These are phyloP conservation scores for Pestalotiopsis sp. DNA, from an alignment of 2,329 filamentous ascomycete genomes.

Conservation along the genomic window DNA sequence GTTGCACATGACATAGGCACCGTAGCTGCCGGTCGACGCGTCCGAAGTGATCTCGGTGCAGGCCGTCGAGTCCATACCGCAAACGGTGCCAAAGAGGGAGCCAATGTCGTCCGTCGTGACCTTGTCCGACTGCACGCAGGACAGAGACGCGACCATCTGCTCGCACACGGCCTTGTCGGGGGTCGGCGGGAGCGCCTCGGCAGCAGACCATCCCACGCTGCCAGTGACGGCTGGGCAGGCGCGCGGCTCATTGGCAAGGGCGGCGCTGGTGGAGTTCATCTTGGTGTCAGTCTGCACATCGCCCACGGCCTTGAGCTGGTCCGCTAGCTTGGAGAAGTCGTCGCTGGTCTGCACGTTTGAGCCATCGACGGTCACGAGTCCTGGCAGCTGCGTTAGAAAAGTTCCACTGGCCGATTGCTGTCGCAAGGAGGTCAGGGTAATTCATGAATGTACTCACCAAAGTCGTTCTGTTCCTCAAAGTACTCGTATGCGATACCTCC, in stretches of 20 bases:
- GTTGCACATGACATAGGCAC: conserved; percentile 64
- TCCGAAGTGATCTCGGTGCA: conserved; percentile 58
- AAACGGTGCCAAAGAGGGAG: conserved; percentile 33
- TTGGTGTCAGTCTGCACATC: conserved; percentile 59
- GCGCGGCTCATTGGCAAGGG: conserved; percentile 60
- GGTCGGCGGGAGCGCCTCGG: conserved; percentile 66
- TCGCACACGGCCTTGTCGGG: conserved; percentile 67
- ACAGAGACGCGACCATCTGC: conserved; percentile 69
- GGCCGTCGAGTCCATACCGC: conserved; percentile 44
- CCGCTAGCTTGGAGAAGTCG: conserved; percentile 65
- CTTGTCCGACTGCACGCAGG: conserved; percentile 57
- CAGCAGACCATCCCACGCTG: conserved; percentile 54
- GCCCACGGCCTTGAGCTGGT: conserved; percentile 53
- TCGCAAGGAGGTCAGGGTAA: neutral
- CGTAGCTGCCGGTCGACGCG: conserved; percentile 54
- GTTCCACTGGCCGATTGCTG: too few species aligned
- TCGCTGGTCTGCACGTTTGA: conserved; percentile 51
- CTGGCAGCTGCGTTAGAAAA: neutral
- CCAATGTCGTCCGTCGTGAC: conserved; percentile 54
- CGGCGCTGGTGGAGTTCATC: conserved; percentile 54
- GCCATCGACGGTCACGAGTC: conserved; percentile 51
- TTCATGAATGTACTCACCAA: conserved; percentile 40
- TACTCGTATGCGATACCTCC: conserved; percentile 84
- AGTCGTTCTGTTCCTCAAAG: conserved; percentile 73
- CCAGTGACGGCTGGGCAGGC: conserved; percentile 59